Percentiles rank a stretch among this genome's conserved stretches.
Conservation (phyloP, 2,329 filamentous ascomycete genomes). For the Ilyonectria destructans region DNA sequence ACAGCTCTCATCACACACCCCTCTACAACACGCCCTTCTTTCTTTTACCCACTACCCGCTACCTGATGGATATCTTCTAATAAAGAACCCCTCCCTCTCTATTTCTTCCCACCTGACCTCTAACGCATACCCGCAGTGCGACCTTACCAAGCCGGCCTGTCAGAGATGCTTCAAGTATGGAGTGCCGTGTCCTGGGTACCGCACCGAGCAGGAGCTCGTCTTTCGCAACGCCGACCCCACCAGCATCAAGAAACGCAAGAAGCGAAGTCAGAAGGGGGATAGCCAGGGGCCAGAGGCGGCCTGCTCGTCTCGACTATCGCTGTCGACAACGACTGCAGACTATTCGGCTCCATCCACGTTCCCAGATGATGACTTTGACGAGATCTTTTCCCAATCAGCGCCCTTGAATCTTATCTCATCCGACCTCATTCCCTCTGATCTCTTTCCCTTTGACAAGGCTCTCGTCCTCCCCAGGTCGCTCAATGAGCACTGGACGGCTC, state of each 20-base stretch:
- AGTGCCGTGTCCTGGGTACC: constrained; percentile 58
- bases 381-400: constrained; percentile 23
- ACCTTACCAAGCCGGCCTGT: constrained; percentile 57
- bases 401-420: background rate
- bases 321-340: constrained; percentile 27
- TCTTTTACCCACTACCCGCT: no score
- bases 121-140: constrained; percentile 53
- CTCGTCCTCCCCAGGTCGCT: constrained; percentile 45
- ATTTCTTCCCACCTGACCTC: constrained; percentile 14
- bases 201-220: constrained; percentile 58
- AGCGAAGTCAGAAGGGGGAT: constrained; percentile 38
- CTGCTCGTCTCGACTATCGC: constrained; percentile 22
- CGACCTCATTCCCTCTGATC: background rate
- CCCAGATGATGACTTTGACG: constrained; percentile 28
- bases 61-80: no score
- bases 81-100: background rate
- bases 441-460: constrained; percentile 29
- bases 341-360: constrained; percentile 30
- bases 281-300: constrained; percentile 19
- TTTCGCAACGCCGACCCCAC: constrained; percentile 56
- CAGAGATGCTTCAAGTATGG: constrained; percentile 61
- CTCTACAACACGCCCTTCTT: no score
- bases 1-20: constrained; percentile 3
- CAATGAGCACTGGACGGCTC: constrained; percentile 57
- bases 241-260: constrained; percentile 52